phyloP scores from a whole-genome alignment of 306 rosid species.

The Glycine tomentella region DNA sequence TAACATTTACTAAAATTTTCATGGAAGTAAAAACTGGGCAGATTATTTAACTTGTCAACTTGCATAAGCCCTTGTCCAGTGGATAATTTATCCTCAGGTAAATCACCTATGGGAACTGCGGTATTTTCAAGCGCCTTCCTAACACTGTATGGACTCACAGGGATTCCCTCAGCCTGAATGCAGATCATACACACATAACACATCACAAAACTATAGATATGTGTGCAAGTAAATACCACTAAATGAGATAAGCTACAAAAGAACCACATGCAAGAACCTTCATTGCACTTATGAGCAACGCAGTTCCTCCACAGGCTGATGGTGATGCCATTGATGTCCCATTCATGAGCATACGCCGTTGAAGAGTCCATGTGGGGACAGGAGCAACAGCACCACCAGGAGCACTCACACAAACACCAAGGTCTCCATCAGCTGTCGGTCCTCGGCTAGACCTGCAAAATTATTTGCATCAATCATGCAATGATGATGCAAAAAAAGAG shows the following conservation, averaged over 20 bases:
- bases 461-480: conserved; percentile 39
- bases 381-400: conserved; percentile 99
- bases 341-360: conserved; percentile 95
- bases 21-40: conserved; percentile 41
- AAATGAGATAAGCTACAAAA: conserved; percentile 40
- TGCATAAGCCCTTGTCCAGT: conserved; percentile 98
- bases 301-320: conserved; percentile 97
- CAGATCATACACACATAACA: conserved; percentile 15
- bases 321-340: conserved; percentile 99
- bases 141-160: conserved; percentile 89
- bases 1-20: conserved; percentile 34
- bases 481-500: conserved; percentile 12
- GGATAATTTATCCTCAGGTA: conserved; percentile 86
- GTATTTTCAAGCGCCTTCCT: conserved; percentile 97
- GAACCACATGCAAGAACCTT: conserved; percentile 65
- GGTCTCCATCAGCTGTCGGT: conserved; percentile 96
- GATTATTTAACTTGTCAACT: conserved; percentile 86
- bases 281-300: conserved; percentile 92
- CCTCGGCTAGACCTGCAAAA: conserved; percentile 98
- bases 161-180: conserved; percentile 84
- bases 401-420: conserved; percentile 93
- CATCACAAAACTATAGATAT: conserved; percentile 42
- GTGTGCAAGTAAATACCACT: conserved; percentile 36
- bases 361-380: conserved; percentile 99
- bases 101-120: conserved; percentile 71